Evolutionary conservation across 2,329 filamentous ascomycete species (phyloP).

Genomic region (Emydomyces testavorans): DNA sequence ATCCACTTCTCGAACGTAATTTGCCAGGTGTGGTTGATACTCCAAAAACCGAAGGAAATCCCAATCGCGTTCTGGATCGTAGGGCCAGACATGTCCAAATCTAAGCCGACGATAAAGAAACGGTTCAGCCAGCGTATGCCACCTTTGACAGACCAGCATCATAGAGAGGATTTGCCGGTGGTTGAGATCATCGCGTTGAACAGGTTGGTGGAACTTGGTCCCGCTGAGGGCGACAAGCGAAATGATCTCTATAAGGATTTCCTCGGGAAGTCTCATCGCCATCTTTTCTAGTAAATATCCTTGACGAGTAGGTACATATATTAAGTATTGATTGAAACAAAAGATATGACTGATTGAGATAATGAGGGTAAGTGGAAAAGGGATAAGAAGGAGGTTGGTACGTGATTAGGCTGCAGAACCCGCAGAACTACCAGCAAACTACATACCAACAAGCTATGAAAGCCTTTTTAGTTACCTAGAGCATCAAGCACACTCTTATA

Average conservation of each 20-base stretch:
- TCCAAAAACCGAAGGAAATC: background rate
- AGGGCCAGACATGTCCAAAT: background rate
- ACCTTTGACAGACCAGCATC: background rate
- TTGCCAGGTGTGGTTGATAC: background rate
- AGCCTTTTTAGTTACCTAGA: no score
- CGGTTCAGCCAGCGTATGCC: background rate
- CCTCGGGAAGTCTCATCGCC: background rate
- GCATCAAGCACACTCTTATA: no score
- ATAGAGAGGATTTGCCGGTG: background rate
- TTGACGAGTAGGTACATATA: no score
- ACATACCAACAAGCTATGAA: no score
- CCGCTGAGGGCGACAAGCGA: background rate
- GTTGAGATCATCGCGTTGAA: background rate
- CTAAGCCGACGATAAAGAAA: background rate
- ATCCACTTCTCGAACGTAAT: background rate
- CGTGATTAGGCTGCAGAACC: no score
- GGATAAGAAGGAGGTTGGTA: no score
- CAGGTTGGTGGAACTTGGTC: background rate
- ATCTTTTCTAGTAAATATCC: no score
- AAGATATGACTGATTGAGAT: no score
- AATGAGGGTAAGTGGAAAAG: no score
- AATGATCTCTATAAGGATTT: background rate
- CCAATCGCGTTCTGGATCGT: background rate
- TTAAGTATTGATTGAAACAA: no score
- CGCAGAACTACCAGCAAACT: no score